phyloP scores from a whole-genome alignment of 2,329 filamentous ascomycete genomes.

The Diaporthe vexans region DNA sequence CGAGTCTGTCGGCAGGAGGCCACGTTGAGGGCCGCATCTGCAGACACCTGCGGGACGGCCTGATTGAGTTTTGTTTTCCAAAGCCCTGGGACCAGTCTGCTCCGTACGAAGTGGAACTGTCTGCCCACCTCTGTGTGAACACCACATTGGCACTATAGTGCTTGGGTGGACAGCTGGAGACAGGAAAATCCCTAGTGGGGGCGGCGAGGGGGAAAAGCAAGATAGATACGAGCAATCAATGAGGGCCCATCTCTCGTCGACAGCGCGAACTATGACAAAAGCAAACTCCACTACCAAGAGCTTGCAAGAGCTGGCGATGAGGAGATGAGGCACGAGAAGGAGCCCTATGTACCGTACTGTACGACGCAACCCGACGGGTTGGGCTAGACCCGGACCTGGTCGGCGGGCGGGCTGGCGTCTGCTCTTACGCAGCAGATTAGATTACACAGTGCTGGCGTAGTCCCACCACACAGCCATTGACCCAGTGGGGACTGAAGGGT shows the following conservation, averaged over 20 bases:
- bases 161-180: neutral
- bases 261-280: constrained; percentile 24
- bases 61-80: constrained; percentile 34
- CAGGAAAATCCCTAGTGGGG: neutral
- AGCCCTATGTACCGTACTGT: neutral
- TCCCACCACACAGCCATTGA: constrained; percentile 18
- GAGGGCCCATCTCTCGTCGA: neutral
- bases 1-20: constrained; percentile 29
- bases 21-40: constrained; percentile 28
- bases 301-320: neutral
- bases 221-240: constrained; percentile 19
- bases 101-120: neutral
- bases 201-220: constrained; percentile 15
- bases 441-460: constrained; percentile 17
- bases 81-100: constrained; percentile 19
- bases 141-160: neutral
- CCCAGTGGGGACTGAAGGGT: constrained; percentile 6
- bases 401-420: constrained; percentile 1
- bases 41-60: constrained; percentile 25
- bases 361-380: constrained; percentile 9
- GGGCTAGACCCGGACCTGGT: constrained; percentile 7
- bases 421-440: neutral
- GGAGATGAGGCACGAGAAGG: constrained; percentile 5
- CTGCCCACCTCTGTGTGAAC: neutral
- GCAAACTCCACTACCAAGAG: constrained; percentile 10